A percentile compares a stretch with the other conserved stretches of the same genome.
These are phyloP conservation scores for Myxozyma mucilagina DNA, from an alignment of 805 yeast genomes.

Conservation along the genomic window DNA sequence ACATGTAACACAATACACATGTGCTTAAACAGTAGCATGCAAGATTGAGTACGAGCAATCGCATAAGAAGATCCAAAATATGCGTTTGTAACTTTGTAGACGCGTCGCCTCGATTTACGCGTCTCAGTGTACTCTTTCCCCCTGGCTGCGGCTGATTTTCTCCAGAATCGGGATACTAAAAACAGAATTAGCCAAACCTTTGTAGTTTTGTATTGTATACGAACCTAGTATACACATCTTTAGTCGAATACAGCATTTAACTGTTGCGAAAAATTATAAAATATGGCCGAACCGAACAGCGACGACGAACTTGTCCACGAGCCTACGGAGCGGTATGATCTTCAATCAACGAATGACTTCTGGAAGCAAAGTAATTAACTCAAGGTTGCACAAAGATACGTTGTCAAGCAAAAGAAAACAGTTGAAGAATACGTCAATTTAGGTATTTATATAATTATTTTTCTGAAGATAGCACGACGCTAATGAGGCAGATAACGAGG, in stretches of 20 bases:
- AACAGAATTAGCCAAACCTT: not conserved
- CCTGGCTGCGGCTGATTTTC: too few relatives aligned
- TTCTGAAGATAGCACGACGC: not conserved
- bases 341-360: not conserved
- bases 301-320: slow-evolving; percentile 28
- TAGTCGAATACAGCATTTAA: not conserved
- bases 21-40: too few relatives aligned
- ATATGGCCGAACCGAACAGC: not conserved
- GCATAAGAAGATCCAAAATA: too few relatives aligned
- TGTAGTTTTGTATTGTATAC: too few relatives aligned
- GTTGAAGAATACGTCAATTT: slow-evolving; percentile 77
- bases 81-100: too few relatives aligned
- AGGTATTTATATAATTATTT: slow-evolving; percentile 11
- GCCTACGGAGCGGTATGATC: slow-evolving; percentile 14
- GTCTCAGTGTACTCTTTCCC: too few relatives aligned
- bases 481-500: slow-evolving; percentile 66
- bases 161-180: too few relatives aligned
- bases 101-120: too few relatives aligned
- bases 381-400: slow-evolving; percentile 43
- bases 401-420: slow-evolving; percentile 67
- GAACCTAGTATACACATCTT: too few relatives aligned
- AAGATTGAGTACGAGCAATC: too few relatives aligned
- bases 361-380: not conserved
- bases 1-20: too few relatives aligned
- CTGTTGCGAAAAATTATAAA: too few relatives aligned